These are phyloP conservation scores for Scedosporium minutisporum DNA, from an alignment of 2,329 filamentous ascomycete species.

Conservation along the genomic window DNA sequence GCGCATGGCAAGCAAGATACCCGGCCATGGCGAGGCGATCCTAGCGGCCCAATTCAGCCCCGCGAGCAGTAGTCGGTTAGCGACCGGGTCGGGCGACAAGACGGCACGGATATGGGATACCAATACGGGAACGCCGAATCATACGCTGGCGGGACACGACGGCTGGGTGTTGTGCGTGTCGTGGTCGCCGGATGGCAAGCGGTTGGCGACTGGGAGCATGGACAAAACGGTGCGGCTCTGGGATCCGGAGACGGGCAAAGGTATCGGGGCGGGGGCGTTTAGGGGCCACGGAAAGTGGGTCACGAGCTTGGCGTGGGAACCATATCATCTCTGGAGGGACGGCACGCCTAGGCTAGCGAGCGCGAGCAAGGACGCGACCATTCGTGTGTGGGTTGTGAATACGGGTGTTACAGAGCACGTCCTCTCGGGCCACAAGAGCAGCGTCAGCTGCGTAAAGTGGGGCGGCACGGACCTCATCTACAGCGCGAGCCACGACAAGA, in stretches of 20 bases:
- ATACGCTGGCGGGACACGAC: constrained; percentile 78
- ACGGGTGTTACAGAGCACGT: constrained; percentile 71
- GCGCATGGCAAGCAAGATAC: constrained; percentile 77
- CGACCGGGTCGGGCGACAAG: constrained; percentile 82
- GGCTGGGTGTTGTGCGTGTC: constrained; percentile 83
- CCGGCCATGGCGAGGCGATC: constrained; percentile 87
- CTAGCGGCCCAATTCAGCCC: constrained; percentile 81
- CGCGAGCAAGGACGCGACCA: constrained; percentile 80
- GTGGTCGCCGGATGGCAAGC: constrained; percentile 74
- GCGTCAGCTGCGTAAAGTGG: constrained; percentile 87
- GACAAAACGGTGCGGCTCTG: constrained; percentile 87
- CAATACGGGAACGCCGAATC: constrained; percentile 79
- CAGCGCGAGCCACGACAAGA: constrained; percentile 83
- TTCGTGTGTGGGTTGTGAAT: constrained; percentile 78
- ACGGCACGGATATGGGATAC: constrained; percentile 93
- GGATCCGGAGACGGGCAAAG: constrained; percentile 73
- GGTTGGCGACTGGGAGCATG: constrained; percentile 84
- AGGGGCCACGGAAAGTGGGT: constrained; percentile 88
- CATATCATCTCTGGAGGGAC: constrained; percentile 70
- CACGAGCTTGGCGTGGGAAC: constrained; percentile 83
- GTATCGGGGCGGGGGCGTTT: constrained; percentile 55
- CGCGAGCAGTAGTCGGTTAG: constrained; percentile 63
- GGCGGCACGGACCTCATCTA: constrained; percentile 82
- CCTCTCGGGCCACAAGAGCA: constrained; percentile 79
- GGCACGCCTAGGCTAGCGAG: constrained; percentile 75